Evolutionary conservation across 2,329 filamentous ascomycete species (phyloP).

Genomic region (Pseudogymnoascus sp.): DNA sequence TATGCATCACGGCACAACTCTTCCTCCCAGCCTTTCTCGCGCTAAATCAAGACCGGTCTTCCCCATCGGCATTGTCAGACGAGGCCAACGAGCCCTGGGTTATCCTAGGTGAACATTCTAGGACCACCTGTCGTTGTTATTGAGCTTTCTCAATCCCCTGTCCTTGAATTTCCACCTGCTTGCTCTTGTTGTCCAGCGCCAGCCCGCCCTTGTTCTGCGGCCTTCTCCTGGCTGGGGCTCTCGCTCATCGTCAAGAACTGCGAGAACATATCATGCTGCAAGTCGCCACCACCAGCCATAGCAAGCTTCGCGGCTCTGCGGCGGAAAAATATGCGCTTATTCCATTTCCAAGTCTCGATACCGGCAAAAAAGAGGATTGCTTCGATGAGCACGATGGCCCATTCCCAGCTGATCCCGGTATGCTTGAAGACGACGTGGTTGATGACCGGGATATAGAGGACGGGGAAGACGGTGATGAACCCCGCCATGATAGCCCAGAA

Average conservation of each 20-base stretch:
- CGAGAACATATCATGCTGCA: conserved; percentile 4
- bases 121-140: conserved; percentile 7
- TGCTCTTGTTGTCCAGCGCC: not conserved
- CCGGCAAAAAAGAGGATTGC: conserved; percentile 54
- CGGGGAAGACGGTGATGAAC: conserved; percentile 48
- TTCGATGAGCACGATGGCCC: conserved; percentile 57
- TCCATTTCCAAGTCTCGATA: conserved; percentile 59
- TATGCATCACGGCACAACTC: not conserved
- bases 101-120: conserved; percentile 9
- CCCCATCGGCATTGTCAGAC: not conserved
- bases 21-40: not conserved
- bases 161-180: not conserved
- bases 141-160: not conserved
- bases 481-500: conserved; percentile 56
- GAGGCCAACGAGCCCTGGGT: not conserved
- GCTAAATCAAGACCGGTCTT: not conserved
- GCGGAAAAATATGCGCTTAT: conserved; percentile 49
- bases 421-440: conserved; percentile 60
- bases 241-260: not conserved
- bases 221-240: not conserved
- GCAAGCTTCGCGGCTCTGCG: conserved; percentile 10
- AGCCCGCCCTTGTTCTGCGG: not conserved
- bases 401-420: conserved; percentile 58
- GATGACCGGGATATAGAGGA: conserved; percentile 60
- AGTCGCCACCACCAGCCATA: not conserved